A percentile compares a stretch with the other conserved stretches of the same genome.
Evolutionary conservation across 169 alveolate genomes (phyloP).

Genomic region (Eimeria brunetti): DNA sequence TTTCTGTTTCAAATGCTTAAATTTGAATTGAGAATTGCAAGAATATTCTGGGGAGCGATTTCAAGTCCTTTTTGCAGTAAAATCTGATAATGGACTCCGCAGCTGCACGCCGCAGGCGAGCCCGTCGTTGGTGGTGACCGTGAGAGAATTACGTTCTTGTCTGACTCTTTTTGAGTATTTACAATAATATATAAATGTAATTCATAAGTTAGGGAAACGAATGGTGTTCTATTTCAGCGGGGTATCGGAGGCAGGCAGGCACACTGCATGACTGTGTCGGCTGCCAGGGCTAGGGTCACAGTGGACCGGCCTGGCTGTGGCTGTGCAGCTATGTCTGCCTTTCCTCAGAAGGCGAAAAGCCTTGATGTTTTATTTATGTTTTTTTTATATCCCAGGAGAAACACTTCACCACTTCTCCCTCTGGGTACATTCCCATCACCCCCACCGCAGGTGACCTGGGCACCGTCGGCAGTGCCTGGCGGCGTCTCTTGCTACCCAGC

Average conservation of each 20-base stretch:
- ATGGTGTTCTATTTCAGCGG: neutral
- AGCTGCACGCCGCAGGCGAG: neutral
- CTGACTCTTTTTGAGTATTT: neutral
- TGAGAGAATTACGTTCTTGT: neutral
- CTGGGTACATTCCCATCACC: neutral
- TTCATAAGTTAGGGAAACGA: neutral
- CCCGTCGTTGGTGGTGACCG: neutral
- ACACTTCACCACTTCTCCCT: neutral
- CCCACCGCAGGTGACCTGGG: constrained; percentile 12
- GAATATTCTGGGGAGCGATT: neutral
- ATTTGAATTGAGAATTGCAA: too few species aligned
- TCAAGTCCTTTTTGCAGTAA: neutral
- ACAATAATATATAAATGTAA: neutral
- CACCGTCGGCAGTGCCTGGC: constrained; percentile 18
- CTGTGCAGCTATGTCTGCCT: neutral
- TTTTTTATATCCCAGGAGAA: neutral
- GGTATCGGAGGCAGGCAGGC: constrained; percentile 1
- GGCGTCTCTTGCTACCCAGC: constrained; percentile 21
- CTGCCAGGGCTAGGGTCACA: neutral
- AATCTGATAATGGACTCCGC: neutral
- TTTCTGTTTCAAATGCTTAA: neutral
- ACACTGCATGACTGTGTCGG: neutral
- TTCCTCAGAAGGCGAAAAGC: neutral
- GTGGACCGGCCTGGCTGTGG: neutral
- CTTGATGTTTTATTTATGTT: neutral